These are phyloP conservation scores for Gymnopus androsaceus DNA, from an alignment of 1,284 basidiomycete genomes.

Conservation along the genomic window DNA sequence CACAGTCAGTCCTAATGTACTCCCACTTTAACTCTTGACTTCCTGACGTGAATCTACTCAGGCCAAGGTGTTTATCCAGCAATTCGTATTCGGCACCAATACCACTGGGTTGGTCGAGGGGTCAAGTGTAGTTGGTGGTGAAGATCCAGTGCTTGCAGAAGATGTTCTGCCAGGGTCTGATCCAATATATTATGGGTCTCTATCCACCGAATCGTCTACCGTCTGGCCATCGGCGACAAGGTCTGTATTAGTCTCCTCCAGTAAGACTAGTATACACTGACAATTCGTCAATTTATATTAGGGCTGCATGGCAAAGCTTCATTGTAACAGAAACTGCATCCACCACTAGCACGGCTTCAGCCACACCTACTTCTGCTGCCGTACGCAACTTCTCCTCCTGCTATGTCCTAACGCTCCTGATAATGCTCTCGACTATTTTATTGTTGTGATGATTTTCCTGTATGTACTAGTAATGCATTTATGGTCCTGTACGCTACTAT, in stretches of 20 bases:
- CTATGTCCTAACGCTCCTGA: not conserved
- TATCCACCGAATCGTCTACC: conserved; percentile 48
- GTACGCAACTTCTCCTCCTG: not conserved
- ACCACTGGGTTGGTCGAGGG: conserved; percentile 48
- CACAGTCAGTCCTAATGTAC: conserved; percentile 41
- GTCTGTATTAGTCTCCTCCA: too few relatives aligned
- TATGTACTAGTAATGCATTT: not conserved
- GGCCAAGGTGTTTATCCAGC: conserved; percentile 57
- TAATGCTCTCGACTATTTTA: not conserved
- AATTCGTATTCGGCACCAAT: conserved; percentile 61
- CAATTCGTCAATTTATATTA: too few relatives aligned
- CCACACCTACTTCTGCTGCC: not conserved
- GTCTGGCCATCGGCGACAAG: conserved; percentile 55
- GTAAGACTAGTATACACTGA: too few relatives aligned
- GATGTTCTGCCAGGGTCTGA: conserved; percentile 52
- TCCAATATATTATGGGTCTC: conserved; percentile 50
- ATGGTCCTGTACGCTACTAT: too few relatives aligned
- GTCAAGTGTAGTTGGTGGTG: conserved; percentile 56
- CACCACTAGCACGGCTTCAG: not conserved
- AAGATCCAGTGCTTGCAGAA: conserved; percentile 41
- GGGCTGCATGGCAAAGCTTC: conserved; percentile 56
- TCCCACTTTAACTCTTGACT: not conserved
- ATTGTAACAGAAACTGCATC: conserved; percentile 23
- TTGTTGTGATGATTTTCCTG: not conserved
- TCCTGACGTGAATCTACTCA: conserved; percentile 25